Evolutionary conservation across 345 rosid species (phyloP), one percentile per base, ranked within the genome.

Genomic region (Erodium maritimum): DNA sequence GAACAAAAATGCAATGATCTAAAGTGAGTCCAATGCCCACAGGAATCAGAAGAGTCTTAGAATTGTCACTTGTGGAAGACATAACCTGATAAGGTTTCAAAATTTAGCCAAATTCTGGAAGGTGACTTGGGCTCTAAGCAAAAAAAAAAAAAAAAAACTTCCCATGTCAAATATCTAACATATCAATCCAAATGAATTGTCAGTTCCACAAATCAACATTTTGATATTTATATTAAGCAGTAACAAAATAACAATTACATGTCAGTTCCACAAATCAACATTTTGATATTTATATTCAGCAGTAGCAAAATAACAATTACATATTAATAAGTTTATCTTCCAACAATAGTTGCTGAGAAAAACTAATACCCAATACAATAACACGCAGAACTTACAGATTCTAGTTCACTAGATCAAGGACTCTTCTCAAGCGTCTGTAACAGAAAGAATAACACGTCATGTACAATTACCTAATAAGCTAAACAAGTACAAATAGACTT

Each of bases 381-480:
- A 12, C 21, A 33, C 51, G 33, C 60, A 58, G 1, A 17, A 20
- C 56, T 17, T 33, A 21, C 22, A 59, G 57, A 34, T 33, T 17
- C 61, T n/a, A 33, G 52, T 62, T 63, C 69, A 54, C 61, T 69
- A 55, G 1, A 83, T 60, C 72, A 77, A 53, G 5, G 80, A 79
- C 61, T 57, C 77, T 48, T 76, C 79, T 48, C 78, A 77, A 54
- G 81, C 78, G 34, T 75, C 80, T 77, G 80, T 61, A 51, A 57
- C 22, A 37, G 12, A 61, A 7, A 54, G 55, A 12, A 25, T 1
- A 50, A 4, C 5, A 57, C 29, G 5, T 48, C 24, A 19, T n/a
- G 7, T 24, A 24, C 12, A 42, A 46, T 19, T 20, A 11, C 19
- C 18, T 42, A 14, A 21, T 14, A 23, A 23, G 48, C 21, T 1